Conservation (phyloP, 257 asterid genomes). For the Solanum phureja region DNA sequence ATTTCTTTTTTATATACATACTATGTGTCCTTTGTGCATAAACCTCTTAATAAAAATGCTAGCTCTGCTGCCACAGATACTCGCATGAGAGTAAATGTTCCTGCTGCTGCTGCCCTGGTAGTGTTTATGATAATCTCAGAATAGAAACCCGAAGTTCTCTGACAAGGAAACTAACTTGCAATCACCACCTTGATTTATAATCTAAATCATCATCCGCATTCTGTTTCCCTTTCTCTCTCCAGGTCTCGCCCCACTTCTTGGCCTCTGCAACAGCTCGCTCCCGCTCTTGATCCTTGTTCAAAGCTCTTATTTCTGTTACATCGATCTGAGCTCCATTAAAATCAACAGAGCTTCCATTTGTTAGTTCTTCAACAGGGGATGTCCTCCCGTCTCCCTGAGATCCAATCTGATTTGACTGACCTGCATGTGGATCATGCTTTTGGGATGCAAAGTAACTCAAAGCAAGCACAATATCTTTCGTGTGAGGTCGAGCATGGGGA, state of each 20-base stretch:
- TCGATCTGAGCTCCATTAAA: not conserved
- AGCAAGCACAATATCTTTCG: conserved; percentile 18
- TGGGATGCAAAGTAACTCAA: conserved; percentile 9
- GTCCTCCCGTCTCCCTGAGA: not conserved
- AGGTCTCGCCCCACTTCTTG: conserved; percentile 41
- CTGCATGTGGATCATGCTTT: not conserved
- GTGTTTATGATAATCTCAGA: not conserved
- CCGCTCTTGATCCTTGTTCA: conserved; percentile 17
- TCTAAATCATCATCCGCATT: not conserved
- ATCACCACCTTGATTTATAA: conserved; percentile 1
- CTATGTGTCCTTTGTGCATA: not conserved
- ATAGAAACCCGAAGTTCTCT: not conserved
- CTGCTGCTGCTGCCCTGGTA: not conserved
- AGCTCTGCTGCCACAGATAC: not conserved
- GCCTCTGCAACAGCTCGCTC: conserved; percentile 45
- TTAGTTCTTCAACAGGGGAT: not conserved
- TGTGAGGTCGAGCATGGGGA: conserved; percentile 21
- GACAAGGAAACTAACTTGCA: not conserved
- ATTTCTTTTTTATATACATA: not conserved
- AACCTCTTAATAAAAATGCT: not conserved
- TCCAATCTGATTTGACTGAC: not conserved
- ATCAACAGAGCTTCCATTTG: not conserved
- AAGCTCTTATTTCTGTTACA: not conserved
- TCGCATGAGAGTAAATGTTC: not conserved
- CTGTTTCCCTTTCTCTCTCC: conserved; percentile 23